phyloP scores from a whole-genome alignment of 768 basidiomycete species.

The Serendipita vermifera region DNA sequence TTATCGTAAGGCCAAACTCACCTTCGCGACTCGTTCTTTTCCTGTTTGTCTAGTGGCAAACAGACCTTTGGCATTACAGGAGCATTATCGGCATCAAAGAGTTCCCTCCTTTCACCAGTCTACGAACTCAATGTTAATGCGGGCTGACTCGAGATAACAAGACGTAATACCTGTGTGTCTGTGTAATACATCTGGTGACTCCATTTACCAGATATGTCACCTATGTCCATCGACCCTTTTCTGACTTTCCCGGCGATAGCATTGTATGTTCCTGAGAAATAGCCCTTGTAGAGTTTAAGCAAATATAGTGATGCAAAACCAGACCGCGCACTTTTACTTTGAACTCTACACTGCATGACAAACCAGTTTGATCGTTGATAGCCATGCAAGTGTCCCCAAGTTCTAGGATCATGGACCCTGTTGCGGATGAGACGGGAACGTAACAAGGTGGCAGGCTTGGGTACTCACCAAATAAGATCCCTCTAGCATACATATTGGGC shows the following conservation, averaged over 20 bases:
- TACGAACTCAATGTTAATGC: slow-evolving; percentile 20
- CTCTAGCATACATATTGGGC: slow-evolving; percentile 96
- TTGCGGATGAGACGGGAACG: background rate
- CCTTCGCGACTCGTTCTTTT: slow-evolving; percentile 80
- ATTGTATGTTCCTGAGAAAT: slow-evolving; percentile 96
- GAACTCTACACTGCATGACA: slow-evolving; percentile 81
- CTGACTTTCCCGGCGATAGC: slow-evolving; percentile 72
- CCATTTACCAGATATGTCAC: slow-evolving; percentile 87
- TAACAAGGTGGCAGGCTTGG: background rate
- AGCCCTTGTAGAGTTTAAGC: slow-evolving; percentile 43
- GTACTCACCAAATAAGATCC: slow-evolving; percentile 59
- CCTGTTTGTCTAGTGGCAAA: slow-evolving; percentile 75
- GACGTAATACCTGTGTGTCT: slow-evolving; percentile 40
- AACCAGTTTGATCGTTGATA: slow-evolving; percentile 63
- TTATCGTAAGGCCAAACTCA: slow-evolving; percentile 24
- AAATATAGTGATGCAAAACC: background rate
- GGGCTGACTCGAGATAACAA: background rate
- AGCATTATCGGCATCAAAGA: slow-evolving; percentile 77
- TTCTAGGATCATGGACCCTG: slow-evolving; percentile 83
- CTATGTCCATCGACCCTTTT: slow-evolving; percentile 48
- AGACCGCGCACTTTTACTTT: slow-evolving; percentile 70
- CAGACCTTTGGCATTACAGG: slow-evolving; percentile 65
- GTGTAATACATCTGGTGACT: slow-evolving; percentile 80
- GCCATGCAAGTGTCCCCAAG: slow-evolving; percentile 81
- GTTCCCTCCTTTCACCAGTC: slow-evolving; percentile 53